Evolutionary conservation across 176 grass and related monocot species (phyloP), one percentile per base, ranked within the genome.

Genomic region (Eleusine coracana): DNA sequence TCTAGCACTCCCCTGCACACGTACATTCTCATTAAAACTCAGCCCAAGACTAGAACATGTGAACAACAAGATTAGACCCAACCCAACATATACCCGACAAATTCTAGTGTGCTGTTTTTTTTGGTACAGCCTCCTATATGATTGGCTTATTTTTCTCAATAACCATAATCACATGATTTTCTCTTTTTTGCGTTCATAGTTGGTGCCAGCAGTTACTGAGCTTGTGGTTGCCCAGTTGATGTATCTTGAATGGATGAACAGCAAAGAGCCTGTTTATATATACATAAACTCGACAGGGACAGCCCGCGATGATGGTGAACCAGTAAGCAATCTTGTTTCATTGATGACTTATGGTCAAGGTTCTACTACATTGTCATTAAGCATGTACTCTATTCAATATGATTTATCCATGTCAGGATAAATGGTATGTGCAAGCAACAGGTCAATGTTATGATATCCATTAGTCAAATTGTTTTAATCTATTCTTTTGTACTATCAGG

Each of bases 191-290:
- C 28, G 36, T 34, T 59, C 21, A 2, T 84, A 98, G 92, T 93
- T 98, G 84, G 92, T 98, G 27, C 90, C 92, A 70, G 87, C 82
- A 82, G 92, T 98, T 61, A 93, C 96, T 6, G 96, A 98, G 87
- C 88, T 93, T 44, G 51, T 99, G 15, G 85, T 99, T 88, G 87
- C 89, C 12, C 79, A 93, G 66, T 82, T 99, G 81, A 86, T 99
- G 81, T 99, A 96, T 89, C 89, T 99, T 88, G 93, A 99, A 72
- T 94, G 89, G 87, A 91, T 95, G 91, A 90, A 96, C 75, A 88
- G 75, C 80, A 88, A 91, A 68, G 86, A 96, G 39, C 91, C 96
- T 55, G 94, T 95, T 83, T 99, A 96, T 79, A 74, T 99, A 80
- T 91, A 99, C 75, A 93, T 99, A 77, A 88, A 88, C 80, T 99